phyloP scores from a whole-genome alignment of 495 filamentous ascomycete genomes.

The Rostrohypoxylon terebratum region DNA sequence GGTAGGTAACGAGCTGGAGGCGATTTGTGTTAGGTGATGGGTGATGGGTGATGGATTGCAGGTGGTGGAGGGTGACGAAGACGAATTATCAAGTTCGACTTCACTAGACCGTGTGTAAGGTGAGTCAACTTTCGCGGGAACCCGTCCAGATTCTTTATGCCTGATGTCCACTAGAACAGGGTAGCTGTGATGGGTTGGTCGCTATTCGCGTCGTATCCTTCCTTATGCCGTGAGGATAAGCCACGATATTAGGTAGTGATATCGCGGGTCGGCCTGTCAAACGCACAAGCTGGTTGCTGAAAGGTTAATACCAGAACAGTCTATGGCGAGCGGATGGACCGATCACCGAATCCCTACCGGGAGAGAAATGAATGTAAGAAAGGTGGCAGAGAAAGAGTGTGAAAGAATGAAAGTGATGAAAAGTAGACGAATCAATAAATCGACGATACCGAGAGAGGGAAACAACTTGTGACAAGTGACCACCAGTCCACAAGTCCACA shows the following conservation, averaged over 20 bases:
- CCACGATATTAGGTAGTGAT: slow-evolving; percentile 29
- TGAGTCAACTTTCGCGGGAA: slow-evolving; percentile 32
- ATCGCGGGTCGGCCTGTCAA: slow-evolving; percentile 21
- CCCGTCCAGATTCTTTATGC: slow-evolving; percentile 20
- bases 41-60: background rate
- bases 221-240: slow-evolving; percentile 14
- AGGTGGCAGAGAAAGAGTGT: slow-evolving; percentile 5
- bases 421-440: slow-evolving; percentile 20
- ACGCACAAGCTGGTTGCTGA: slow-evolving; percentile 16
- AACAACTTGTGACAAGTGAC: slow-evolving; percentile 18
- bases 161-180: slow-evolving; percentile 1
- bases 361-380: slow-evolving; percentile 25
- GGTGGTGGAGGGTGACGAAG: background rate
- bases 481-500: background rate
- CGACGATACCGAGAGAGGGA: slow-evolving; percentile 16
- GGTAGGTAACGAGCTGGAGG: background rate
- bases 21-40: background rate
- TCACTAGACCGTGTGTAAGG: slow-evolving; percentile 28
- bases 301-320: slow-evolving; percentile 17
- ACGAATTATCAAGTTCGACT: slow-evolving; percentile 21
- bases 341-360: slow-evolving; percentile 18
- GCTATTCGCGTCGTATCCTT: slow-evolving; percentile 9
- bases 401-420: slow-evolving; percentile 26
- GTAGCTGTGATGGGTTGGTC: background rate
- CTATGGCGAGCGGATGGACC: slow-evolving; percentile 6